Conservation (phyloP, 148 eudicot genomes). For the Nepenthes mirabilis region DNA sequence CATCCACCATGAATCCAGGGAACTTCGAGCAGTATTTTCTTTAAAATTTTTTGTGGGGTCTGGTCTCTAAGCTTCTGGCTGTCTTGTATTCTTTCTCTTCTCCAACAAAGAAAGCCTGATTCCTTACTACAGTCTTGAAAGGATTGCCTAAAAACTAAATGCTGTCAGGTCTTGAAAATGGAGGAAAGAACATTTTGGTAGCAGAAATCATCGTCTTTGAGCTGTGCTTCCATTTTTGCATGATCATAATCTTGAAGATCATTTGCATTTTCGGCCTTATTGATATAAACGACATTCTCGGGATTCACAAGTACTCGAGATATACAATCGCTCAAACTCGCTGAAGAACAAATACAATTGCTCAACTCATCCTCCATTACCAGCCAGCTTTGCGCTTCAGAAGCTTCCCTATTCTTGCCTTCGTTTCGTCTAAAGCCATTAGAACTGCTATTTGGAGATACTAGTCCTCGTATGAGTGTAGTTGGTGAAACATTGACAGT, state of each 20-base stretch:
- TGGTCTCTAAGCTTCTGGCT: conserved; percentile 9
- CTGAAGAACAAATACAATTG: no score
- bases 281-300: no score
- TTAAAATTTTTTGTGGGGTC: conserved; percentile 40
- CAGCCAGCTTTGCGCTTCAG: conserved; percentile 30
- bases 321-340: no score
- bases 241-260: no score
- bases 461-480: conserved; percentile 8
- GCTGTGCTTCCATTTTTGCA: no score
- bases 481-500: conserved; percentile 13
- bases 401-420: conserved; percentile 16
- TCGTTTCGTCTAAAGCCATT: conserved; percentile 13
- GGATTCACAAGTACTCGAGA: no score
- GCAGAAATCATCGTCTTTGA: conserved; percentile 16
- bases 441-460: conserved; percentile 24
- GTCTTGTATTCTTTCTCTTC: conserved; percentile 10
- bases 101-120: conserved; percentile 55
- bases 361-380: conserved; percentile 15
- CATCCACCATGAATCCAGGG: conserved; percentile 9
- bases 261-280: no score
- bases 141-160: conserved; percentile 25
- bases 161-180: conserved; percentile 40
- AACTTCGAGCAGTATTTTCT: conserved; percentile 55
- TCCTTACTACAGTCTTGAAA: conserved; percentile 13
- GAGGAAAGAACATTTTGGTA: conserved; percentile 40